phyloP scores from a whole-genome alignment of 345 rosid species.

The Mallotus nudiflorus region DNA sequence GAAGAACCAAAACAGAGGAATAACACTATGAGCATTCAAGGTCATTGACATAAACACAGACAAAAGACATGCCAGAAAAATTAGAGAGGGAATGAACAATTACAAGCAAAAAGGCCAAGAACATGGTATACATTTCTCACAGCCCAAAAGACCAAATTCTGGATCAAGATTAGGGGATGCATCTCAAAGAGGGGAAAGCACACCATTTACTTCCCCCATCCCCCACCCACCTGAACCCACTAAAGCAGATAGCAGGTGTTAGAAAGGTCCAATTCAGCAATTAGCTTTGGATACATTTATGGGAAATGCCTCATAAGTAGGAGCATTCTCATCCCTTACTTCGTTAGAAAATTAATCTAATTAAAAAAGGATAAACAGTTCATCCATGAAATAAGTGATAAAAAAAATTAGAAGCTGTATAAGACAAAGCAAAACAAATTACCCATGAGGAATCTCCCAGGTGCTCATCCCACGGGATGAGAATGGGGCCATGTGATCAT shows the following conservation, averaged over 20 bases:
- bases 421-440: slow-evolving; percentile 23
- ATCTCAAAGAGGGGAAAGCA: not conserved
- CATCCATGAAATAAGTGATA: not conserved
- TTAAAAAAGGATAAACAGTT: not conserved
- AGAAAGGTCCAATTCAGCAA: not conserved
- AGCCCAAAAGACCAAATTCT: not conserved
- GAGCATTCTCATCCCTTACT: not conserved
- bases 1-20: not conserved
- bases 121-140: not conserved
- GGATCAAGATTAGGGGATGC: not conserved
- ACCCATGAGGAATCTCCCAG: slow-evolving; percentile 99
- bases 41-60: not conserved
- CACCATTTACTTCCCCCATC: not conserved
- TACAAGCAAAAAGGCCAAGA: not conserved
- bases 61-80: not conserved
- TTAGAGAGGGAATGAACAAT: not conserved
- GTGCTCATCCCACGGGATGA: slow-evolving; percentile 99
- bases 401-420: slow-evolving; percentile 5
- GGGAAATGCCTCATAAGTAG: not conserved
- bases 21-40: not conserved
- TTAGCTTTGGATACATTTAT: not conserved
- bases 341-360: not conserved
- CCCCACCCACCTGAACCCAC: not conserved
- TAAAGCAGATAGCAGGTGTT: not conserved
- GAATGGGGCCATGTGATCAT: slow-evolving; percentile 94